Evolutionary conservation across 192 early-diverging fungal genomes (phyloP).

Genomic region (Gryganskiella cystojenkinii): DNA sequence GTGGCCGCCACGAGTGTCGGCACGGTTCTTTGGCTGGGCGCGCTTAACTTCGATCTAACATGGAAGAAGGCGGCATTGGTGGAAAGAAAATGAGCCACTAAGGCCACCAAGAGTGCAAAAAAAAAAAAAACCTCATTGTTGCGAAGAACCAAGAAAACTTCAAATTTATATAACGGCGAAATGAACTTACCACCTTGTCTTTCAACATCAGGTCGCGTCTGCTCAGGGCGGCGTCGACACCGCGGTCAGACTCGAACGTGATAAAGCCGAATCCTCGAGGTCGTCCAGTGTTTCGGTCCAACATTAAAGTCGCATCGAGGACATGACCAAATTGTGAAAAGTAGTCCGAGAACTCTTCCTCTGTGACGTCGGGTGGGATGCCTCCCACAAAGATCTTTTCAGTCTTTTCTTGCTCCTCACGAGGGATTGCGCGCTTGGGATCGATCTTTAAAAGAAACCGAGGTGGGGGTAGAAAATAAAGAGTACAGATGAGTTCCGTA

Average conservation of each 20-base stretch:
- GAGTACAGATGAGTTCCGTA: neutral
- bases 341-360: conserved; percentile 85
- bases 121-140: too few relatives aligned
- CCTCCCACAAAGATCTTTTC: conserved; percentile 97
- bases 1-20: conserved; percentile 31
- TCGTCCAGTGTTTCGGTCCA: conserved; percentile 85
- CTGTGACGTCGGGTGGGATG: conserved; percentile 85
- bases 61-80: neutral
- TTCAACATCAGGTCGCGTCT: conserved; percentile 75
- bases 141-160: neutral
- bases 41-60: conserved; percentile 76
- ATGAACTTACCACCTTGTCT: conserved; percentile 71
- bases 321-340: conserved; percentile 89
- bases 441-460: conserved; percentile 64
- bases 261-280: conserved; percentile 97
- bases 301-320: conserved; percentile 87
- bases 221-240: conserved; percentile 81
- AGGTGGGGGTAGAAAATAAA: neutral
- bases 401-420: conserved; percentile 80
- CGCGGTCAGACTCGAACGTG: conserved; percentile 81
- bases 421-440: conserved; percentile 77
- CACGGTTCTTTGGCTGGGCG: conserved; percentile 73
- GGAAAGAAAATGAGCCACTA: neutral
- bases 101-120: too few relatives aligned
- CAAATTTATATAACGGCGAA: neutral